These are phyloP conservation scores for Hygrophorus russula DNA, from an alignment of 768 basidiomycete genomes.

Conservation along the genomic window DNA sequence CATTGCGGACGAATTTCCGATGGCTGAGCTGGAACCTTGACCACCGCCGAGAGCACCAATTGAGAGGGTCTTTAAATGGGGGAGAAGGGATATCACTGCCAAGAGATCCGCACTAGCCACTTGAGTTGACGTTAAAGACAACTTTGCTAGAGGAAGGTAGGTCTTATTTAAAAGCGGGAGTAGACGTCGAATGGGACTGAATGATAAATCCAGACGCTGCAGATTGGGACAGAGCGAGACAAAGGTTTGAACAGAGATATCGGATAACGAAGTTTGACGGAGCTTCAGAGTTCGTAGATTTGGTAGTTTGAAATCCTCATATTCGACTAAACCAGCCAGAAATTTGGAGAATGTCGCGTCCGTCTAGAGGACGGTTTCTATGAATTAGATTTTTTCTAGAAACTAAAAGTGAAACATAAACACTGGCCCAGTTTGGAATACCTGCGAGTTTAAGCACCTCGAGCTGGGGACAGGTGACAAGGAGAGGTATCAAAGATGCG, in stretches of 20 bases:
- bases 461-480: conserved; percentile 25
- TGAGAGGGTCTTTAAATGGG: conserved; percentile 34
- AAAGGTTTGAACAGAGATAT: conserved; percentile 31
- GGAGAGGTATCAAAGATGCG: conserved; percentile 30
- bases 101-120: conserved; percentile 30
- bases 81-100: conserved; percentile 24
- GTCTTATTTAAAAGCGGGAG: conserved; percentile 9
- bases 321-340: conserved; percentile 13
- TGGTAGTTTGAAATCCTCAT: conserved; percentile 20
- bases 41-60: conserved; percentile 49
- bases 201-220: conserved; percentile 50
- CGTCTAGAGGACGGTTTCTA: conserved; percentile 29
- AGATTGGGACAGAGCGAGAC: conserved; percentile 38
- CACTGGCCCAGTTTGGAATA: conserved; percentile 46
- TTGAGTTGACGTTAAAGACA: conserved; percentile 50
- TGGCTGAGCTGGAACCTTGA: conserved; percentile 29
- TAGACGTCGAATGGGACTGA: conserved; percentile 41
- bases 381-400: not conserved
- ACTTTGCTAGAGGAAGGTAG: conserved; percentile 35
- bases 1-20: conserved; percentile 36
- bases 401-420: not conserved
- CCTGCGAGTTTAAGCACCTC: conserved; percentile 54
- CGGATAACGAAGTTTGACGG: conserved; percentile 40
- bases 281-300: conserved; percentile 47
- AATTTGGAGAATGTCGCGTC: conserved; percentile 44